Conservation (phyloP, 2,329 filamentous ascomycete genomes). For the Helotiales sp. region DNA sequence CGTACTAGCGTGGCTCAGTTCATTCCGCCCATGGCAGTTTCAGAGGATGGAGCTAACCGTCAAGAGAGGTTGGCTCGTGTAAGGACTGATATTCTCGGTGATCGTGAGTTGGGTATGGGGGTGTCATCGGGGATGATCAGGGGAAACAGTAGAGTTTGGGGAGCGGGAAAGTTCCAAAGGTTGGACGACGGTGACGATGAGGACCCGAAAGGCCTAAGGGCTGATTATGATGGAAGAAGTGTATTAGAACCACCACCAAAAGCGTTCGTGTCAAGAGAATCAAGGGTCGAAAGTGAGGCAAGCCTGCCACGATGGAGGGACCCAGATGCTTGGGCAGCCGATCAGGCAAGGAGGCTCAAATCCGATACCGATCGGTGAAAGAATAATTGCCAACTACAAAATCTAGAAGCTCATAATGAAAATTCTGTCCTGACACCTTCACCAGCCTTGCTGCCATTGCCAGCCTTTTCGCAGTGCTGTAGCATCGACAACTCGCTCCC, state of each 20-base stretch:
- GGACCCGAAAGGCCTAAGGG: no score
- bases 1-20: background rate
- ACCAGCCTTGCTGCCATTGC: no score
- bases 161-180: background rate
- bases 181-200: background rate
- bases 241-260: background rate
- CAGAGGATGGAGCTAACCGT: background rate
- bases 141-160: background rate
- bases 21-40: background rate
- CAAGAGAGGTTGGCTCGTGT: background rate
- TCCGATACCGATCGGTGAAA: no score
- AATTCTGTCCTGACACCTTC: no score
- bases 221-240: no score
- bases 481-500: no score
- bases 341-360: background rate
- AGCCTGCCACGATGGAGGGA: background rate
- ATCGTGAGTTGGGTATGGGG: background rate
- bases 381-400: no score
- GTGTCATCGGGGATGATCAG: background rate
- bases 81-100: background rate
- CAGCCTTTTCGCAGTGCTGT: no score
- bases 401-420: no score
- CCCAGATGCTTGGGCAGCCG: background rate
- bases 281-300: background rate
- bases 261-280: background rate